Base-by-base conservation (phyloP, 306 rosid species). In the Quercus variabilis region DNA sequence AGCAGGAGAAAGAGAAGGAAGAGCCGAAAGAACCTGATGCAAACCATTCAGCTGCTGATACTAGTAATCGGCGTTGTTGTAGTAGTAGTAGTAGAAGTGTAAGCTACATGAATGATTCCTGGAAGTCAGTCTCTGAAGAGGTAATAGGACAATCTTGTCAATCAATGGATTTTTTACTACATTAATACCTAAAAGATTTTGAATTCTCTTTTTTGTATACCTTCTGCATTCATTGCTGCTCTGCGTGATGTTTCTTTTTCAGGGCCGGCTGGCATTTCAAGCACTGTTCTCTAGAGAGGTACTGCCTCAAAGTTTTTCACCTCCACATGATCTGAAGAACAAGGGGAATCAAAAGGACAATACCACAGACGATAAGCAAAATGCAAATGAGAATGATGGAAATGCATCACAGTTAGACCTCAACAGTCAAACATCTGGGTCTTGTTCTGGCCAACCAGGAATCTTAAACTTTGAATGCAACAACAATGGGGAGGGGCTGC, bases 71-170 rank as follows among this genome's bases (percentile, higher is more conserved):
- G 43, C 93, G 97, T 35, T 41, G 46, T 60, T 76, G 55, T 81
- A 88, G 71, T 83, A 92, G 89, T 51, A 93, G 97, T 35, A 21
- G 73, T 86, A 90, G 89, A 90, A 89, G 85, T 57, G 6, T 60
- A 77, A 14, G 79, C 92, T 84, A 69, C 88, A 62, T 86, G 38
- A 85, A 68, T 74, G 98, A 94, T 75, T 85, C 93, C 79, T 94
- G 98, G 98, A 94, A 93, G 84, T 96, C 84, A 85, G 99, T 95
- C 43, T 93, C 98, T 64, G 94, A 90, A 88, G 98, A 88, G 99
- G 99, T 91, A 90, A 63, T 30, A 18, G 21, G 71, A 55, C 77
- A 58, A 62, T 62, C 73, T 30, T 68, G 35, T 54, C 74, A 57
- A 69, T 15, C 28, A 15, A 57, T 76, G 58, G 57, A 78, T 26